Conservation (phyloP, 208 protist species). For the Leishmania braziliensis region DNA sequence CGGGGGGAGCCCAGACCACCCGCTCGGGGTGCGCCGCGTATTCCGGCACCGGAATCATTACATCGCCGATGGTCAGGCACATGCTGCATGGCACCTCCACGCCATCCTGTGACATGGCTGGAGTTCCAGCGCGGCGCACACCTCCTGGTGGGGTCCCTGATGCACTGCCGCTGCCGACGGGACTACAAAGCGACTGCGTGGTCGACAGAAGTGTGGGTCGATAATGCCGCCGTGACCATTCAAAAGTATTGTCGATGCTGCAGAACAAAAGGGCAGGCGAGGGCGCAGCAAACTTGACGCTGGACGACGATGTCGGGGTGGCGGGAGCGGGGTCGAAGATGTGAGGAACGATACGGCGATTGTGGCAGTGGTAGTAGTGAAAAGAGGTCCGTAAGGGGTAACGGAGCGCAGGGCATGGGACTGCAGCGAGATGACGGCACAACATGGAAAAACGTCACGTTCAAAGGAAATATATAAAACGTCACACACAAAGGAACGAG, state of each 20-base stretch:
- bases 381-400: background rate
- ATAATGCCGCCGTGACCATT: conserved; percentile 6
- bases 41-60: conserved; percentile 64
- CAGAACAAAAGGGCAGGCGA: background rate
- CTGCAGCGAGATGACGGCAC: background rate
- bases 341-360: background rate
- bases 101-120: conserved; percentile 16
- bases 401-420: background rate
- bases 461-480: no score
- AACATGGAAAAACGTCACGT: conserved; percentile 17
- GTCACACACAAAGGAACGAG: background rate
- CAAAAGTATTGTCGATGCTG: background rate
- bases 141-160: background rate
- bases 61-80: conserved; percentile 77
- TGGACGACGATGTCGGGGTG: background rate
- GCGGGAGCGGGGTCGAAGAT: background rate
- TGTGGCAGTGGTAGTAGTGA: background rate
- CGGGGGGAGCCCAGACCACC: conserved; percentile 58
- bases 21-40: conserved; percentile 61
- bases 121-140: background rate
- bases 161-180: background rate
- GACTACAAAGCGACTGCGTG: background rate
- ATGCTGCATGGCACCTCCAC: conserved; percentile 40
- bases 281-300: background rate
- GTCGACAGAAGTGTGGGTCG: background rate